These are phyloP conservation scores for Leonotis leonurus DNA, from an alignment of 257 asterid genomes.

Conservation along the genomic window DNA sequence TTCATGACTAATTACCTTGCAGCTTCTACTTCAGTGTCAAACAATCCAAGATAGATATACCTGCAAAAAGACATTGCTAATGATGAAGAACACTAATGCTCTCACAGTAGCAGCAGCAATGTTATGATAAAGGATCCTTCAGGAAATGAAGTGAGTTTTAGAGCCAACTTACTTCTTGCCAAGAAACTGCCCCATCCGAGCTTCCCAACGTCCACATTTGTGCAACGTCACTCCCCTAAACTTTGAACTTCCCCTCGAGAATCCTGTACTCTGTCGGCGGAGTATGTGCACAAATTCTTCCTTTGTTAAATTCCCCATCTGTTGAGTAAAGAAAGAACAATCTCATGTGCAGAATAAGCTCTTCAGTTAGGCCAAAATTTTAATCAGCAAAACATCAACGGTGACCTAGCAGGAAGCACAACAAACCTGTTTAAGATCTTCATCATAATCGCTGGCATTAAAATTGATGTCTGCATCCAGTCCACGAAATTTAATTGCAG, in stretches of 20 bases:
- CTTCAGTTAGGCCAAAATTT: not conserved
- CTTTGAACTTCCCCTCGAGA: constrained; percentile 89
- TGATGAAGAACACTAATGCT: constrained; percentile 6
- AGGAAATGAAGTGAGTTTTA: constrained; percentile 8
- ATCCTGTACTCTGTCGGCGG: constrained; percentile 92
- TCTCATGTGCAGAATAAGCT: constrained; percentile 5
- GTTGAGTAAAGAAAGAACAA: constrained; percentile 16
- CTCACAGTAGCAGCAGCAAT: not conserved
- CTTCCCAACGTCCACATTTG: constrained; percentile 99
- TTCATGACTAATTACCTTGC: constrained; percentile 53
- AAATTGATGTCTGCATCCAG: constrained; percentile 91
- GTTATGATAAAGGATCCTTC: constrained; percentile 3
- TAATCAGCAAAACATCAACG: not conserved
- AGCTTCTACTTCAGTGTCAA: constrained; percentile 91
- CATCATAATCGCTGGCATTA: constrained; percentile 62
- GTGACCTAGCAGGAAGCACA: not conserved
- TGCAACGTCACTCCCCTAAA: constrained; percentile 93
- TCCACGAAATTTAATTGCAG: constrained; percentile 91
- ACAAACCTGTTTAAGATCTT: constrained; percentile 71
- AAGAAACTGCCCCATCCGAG: constrained; percentile 97
- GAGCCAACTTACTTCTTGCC: constrained; percentile 76
- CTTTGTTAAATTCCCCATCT: constrained; percentile 77
- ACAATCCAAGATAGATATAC: constrained; percentile 90
- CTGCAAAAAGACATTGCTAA: constrained; percentile 43
- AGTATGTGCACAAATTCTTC: constrained; percentile 94